Base-by-base conservation (phyloP, 805 yeast species). In the Yarrowia keelungensis region DNA sequence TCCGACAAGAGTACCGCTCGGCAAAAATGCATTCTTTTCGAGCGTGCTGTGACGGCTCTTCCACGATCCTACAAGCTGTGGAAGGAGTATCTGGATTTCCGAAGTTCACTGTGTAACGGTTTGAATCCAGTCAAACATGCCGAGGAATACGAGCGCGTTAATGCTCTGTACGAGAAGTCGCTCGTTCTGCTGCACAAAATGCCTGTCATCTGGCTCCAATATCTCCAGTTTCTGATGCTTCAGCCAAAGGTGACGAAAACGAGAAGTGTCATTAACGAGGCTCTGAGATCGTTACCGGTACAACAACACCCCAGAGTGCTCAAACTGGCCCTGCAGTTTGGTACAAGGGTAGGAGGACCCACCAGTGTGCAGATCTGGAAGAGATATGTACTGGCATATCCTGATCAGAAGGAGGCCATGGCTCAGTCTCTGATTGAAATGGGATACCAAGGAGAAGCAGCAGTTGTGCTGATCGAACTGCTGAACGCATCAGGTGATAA, bases 261-360 rank as follows among this genome's bases (percentile, higher is more conserved):
- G 14, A 76, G 88, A 50, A 74, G 74, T 5, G 76, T 77, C 3
- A 87, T 88, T 73, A 84, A 88, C 72, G 72, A 75, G 38, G 83
- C 89, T 0, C 76, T 90, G 9, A 79, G 80, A 66, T 71, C 78
- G 5, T 72, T 89, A 12, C 86, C 89, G 0, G 66, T 82, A 7
- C 75, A 84, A 0, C 87, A 85, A 69, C 92, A 88, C 75, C 82
- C 82, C 4, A 71, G 79, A 38, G 82, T 89, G 41, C 85, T 95
- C 85, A 78, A 81, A 0, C 74, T 83, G 70, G 89, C 86, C 69
- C 77, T 89, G 53, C 72, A 78, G 22, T 85, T 82, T 76, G 86
- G 86, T 0, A 78, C 78, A 54, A 64, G 70, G 0, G 77, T 81
- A 26, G 83, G 83, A 3, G 88, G 86, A 26, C 71, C 71, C 15